Evolutionary conservation across 2,329 filamentous ascomycete species (phyloP), one percentile per base, ranked within the genome.

Genomic region (Dryadomyces quercus-mongolicae): DNA sequence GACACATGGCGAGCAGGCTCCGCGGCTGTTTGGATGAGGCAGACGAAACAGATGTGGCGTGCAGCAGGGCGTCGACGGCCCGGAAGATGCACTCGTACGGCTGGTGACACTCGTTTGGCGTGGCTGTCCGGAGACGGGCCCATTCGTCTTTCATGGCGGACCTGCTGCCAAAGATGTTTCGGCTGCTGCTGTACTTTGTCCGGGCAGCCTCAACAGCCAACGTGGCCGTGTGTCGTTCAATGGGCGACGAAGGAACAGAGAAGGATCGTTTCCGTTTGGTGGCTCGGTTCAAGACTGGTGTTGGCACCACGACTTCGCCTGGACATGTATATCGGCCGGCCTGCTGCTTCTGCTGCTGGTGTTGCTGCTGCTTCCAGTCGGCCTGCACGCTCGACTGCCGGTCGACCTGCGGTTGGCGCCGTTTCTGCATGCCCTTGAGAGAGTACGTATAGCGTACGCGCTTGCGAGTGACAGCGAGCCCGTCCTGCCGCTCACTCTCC

Each of bases 1-100:
- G 66, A 55, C 74, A 76, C 69, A 75, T 73, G 20, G 71, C 70
- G 18, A 78, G 56, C 10, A 80, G 65, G 5, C 74, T 75, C 25
- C 66, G 70, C 1, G 46, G 20, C 45, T 53, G 55, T 9, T 20
- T 34, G 2, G 20, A 3, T 13, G 46, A 15, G 12, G 12, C 38
- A 42, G 38, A 42, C 12, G 16, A 4, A 20, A 10, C 3, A 2
- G 12, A 13, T 57, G 74, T 76, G 4, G 71, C 68, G 43, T 66
- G 67, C 3, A 77, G 63, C 22, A 78, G 62, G 5, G 70, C 64
- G 48, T 76, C 72, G 15, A 77, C 56, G 2, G 71, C 70, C 40
- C 69, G 66, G 54, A 72, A 70, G 51, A 77, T 67, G 2, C 72
- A 69, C 54, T 75, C 71, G 49, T 73, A 70, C n/a, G 71, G 68